A percentile compares a stretch with the other conserved stretches of the same genome.
Evolutionary conservation across 2,329 filamentous ascomycete species (phyloP).

Genomic region (Fusarium sp.): DNA sequence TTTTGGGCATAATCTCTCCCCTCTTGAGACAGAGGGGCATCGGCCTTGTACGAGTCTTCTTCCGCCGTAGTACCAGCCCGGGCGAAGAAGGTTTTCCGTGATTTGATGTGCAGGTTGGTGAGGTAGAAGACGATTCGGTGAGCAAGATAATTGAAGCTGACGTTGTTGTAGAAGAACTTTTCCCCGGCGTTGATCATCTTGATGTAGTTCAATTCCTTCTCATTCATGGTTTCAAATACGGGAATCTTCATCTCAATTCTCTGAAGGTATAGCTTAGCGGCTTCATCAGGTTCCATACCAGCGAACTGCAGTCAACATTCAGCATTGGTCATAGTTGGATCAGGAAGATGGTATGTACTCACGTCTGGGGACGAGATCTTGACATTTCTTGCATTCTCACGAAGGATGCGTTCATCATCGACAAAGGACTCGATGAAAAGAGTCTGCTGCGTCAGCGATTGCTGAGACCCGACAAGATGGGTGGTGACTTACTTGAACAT

Average conservation of each 20-base stretch:
- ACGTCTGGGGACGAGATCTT: slow-evolving; percentile 98
- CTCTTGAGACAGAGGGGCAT: slow-evolving; percentile 83
- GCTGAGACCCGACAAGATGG: background rate
- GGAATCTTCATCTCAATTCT: slow-evolving; percentile 94
- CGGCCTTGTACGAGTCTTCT: slow-evolving; percentile 90
- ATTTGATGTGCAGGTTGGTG: slow-evolving; percentile 97
- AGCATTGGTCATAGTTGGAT: background rate
- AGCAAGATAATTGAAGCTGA: slow-evolving; percentile 94
- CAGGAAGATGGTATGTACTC: slow-evolving; percentile 47
- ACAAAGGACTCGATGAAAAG: slow-evolving; percentile 97
- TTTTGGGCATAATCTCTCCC: slow-evolving; percentile 84
- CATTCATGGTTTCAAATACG: slow-evolving; percentile 96
- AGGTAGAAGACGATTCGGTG: slow-evolving; percentile 99
- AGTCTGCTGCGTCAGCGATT: slow-evolving; percentile 64
- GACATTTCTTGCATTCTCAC: slow-evolving; percentile 95
- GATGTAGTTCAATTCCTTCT: slow-evolving; percentile 94
- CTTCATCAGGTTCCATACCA: slow-evolving; percentile 91
- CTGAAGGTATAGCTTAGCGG: slow-evolving; percentile 88
- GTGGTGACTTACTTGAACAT: slow-evolving; percentile 75
- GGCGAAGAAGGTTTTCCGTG: slow-evolving; percentile 91
- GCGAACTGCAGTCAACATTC: slow-evolving; percentile 69
- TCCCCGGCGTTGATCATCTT: slow-evolving; percentile 99
- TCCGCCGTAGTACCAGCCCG: slow-evolving; percentile 87
- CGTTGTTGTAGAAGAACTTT: slow-evolving; percentile 94
- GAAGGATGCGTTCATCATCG: slow-evolving; percentile 90